phyloP scores from a whole-genome alignment of 441 rosid genomes.

The Gossypium schwendimanii region DNA sequence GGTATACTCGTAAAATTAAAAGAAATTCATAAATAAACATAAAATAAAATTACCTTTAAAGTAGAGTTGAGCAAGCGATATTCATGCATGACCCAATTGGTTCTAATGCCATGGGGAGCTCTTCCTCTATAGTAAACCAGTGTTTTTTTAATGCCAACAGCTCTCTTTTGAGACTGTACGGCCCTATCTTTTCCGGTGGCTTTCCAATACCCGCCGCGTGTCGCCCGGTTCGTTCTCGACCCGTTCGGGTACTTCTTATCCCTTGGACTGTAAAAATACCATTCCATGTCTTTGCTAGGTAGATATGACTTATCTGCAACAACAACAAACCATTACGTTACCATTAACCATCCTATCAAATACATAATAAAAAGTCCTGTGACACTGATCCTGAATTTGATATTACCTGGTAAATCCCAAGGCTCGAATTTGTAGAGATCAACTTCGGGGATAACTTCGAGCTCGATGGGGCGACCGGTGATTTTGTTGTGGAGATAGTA shows the following conservation, averaged over 20 bases:
- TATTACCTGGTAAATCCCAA: conserved; percentile 76
- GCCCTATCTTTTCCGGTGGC: conserved; percentile 67
- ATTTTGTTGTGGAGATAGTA: conserved; percentile 67
- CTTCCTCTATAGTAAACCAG: conserved; percentile 64
- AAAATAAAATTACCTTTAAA: neutral
- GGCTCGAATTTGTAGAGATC: conserved; percentile 79
- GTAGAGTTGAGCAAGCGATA: conserved; percentile 40
- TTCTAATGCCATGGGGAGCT: conserved; percentile 67
- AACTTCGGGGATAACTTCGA: conserved; percentile 63
- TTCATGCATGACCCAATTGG: conserved; percentile 75
- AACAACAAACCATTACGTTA: too few species aligned
- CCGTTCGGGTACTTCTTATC: conserved; percentile 81
- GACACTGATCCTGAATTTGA: too few species aligned
- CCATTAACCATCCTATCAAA: too few species aligned
- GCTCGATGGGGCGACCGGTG: conserved; percentile 50
- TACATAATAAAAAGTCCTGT: too few species aligned
- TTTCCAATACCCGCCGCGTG: conserved; percentile 74
- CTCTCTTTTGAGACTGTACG: conserved; percentile 31
- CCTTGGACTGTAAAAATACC: conserved; percentile 73
- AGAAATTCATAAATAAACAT: neutral
- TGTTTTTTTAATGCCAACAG: conserved; percentile 61
- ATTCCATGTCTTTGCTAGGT: conserved; percentile 67
- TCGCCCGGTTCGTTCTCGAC: conserved; percentile 69
- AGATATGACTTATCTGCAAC: conserved; percentile 56
- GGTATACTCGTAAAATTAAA: neutral